Evolutionary conservation across 208 protist genomes (phyloP).

Genomic region (Leishmania martiniquensis): DNA sequence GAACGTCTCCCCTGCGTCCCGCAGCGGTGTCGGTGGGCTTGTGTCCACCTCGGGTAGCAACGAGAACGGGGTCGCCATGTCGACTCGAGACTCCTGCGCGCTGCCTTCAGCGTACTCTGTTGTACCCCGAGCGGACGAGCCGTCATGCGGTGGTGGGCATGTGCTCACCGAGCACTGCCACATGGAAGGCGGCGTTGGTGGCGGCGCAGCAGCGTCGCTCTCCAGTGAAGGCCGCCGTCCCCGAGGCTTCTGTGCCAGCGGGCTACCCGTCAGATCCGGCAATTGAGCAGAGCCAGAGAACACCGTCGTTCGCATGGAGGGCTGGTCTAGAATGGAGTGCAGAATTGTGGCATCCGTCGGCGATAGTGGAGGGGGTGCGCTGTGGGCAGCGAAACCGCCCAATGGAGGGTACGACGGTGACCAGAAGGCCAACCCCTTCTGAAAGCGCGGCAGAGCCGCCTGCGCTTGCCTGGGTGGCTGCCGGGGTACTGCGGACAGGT

Average conservation of each 20-base stretch:
- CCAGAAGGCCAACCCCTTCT: constrained; percentile 20
- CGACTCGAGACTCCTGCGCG: neutral
- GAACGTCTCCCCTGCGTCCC: neutral
- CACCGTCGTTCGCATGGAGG: constrained; percentile 4
- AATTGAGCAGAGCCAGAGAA: neutral
- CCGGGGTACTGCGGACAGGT: neutral
- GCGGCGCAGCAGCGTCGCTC: neutral
- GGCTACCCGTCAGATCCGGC: too few species aligned
- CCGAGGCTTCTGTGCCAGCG: neutral
- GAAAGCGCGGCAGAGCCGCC: neutral
- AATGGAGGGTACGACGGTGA: constrained; percentile 9
- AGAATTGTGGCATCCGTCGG: constrained; percentile 42
- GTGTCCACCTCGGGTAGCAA: neutral
- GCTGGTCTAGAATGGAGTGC: constrained; percentile 33
- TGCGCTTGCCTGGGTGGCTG: neutral
- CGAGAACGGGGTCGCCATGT: neutral
- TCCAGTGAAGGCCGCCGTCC: neutral
- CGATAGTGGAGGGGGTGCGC: constrained; percentile 39
- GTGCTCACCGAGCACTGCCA: neutral
- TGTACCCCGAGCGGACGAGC: neutral
- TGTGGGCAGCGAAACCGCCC: neutral
- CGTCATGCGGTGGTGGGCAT: neutral
- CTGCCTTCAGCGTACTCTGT: neutral
- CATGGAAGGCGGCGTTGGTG: neutral
- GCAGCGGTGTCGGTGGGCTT: constrained; percentile 2